Evolutionary conservation across 495 filamentous ascomycete genomes (phyloP), one percentile per base, ranked within the genome.

Genomic region (Penicillium chermesinum): DNA sequence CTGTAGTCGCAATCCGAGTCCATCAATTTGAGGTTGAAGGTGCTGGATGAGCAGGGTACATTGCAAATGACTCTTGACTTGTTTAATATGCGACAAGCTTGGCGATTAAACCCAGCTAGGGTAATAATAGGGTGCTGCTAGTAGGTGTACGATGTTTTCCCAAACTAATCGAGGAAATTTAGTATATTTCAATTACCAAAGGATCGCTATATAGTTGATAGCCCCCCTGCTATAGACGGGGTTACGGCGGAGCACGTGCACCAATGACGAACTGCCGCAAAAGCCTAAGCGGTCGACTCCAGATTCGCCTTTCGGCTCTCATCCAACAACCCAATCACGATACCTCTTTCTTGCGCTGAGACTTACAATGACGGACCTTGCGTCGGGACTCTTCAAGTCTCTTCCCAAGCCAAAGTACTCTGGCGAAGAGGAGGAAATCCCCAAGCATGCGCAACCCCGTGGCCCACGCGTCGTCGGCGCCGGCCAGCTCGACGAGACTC

Each of bases 391-490:
- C 22, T 79, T 90, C 19, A 84, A 84, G 63, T 81, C 86, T 36
- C 77, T 98, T 12, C 93, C 93, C 0, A 91, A 89, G 50, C 94
- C 93, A 13, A 89, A 88, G 65, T 91, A 96, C 62, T 83, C 77
- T 13, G 87, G 86, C 41, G 88, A 94, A 60, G 80, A 89, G 63
- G 90, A 94, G 64, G 85, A 93, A 57, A 66, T 87, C 16, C 85
- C 87, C 18, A 67, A 72, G 44, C 80, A 87, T 61, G 78, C 85
- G 17, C 84, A 86, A 62, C 81, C 87, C 53, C 81, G 80, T 64
- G 87, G 88, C 48, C 84, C 86, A 18, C 80, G 87, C 59, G 83
- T 96, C 39, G 72, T 96, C 35, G 86, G 85, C 52, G 79, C 83
- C 41, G 83, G 79, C 62, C 76, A 87, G 54, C 74, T 91, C 48